These are phyloP conservation scores for Lactifluus pinguis DNA, from an alignment of 768 basidiomycete genomes.

Conservation along the genomic window DNA sequence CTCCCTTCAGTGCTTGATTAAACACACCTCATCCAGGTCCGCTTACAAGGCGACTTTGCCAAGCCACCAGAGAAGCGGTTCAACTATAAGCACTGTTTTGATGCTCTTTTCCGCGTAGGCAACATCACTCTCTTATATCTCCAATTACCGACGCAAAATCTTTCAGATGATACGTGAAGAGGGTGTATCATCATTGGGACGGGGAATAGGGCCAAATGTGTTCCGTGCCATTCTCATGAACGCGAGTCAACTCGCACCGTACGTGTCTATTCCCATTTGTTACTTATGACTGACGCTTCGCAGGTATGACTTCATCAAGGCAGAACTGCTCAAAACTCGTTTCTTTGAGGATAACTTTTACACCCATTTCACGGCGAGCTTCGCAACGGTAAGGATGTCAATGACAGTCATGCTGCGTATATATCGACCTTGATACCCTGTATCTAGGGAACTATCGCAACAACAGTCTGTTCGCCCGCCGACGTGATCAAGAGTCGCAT, in stretches of 20 bases:
- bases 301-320: conserved; percentile 90
- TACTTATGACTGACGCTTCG: neutral
- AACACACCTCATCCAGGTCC: conserved; percentile 36
- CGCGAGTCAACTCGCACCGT: conserved; percentile 87
- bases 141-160: conserved; percentile 5
- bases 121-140: conserved; percentile 18
- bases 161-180: conserved; percentile 81
- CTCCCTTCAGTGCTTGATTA: neutral
- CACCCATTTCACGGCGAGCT: conserved; percentile 79
- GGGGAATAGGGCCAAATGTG: conserved; percentile 79
- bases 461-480: conserved; percentile 82
- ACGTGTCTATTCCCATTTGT: conserved; percentile 25
- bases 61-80: conserved; percentile 82
- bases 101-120: conserved; percentile 75
- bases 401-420: neutral
- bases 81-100: conserved; percentile 85
- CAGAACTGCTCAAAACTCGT: conserved; percentile 58
- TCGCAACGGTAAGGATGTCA: conserved; percentile 57
- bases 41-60: conserved; percentile 85
- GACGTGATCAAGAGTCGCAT: conserved; percentile 85
- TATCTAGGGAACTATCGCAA: conserved; percentile 72
- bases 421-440: neutral
- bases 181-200: conserved; percentile 61
- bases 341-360: conserved; percentile 77
- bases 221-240: conserved; percentile 86